Percentiles rank a stretch among this genome's conserved stretches.
phyloP scores from a whole-genome alignment of 192 early-diverging fungal genomes.

The Bifiguratus adelaidae region DNA sequence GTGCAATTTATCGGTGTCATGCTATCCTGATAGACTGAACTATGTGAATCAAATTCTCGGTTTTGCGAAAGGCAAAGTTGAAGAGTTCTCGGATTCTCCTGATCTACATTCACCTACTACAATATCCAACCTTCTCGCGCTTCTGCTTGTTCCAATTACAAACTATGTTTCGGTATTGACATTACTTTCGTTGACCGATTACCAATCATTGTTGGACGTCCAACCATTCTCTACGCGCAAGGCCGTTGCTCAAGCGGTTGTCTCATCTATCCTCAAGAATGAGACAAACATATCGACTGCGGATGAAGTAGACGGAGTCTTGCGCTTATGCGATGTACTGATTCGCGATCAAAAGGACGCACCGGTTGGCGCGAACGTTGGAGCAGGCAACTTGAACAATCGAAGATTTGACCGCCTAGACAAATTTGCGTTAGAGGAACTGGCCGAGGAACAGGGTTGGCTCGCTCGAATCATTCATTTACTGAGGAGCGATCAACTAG shows the following conservation, averaged over 20 bases:
- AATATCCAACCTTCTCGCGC: slow-evolving; percentile 61
- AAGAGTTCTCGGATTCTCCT: slow-evolving; percentile 47
- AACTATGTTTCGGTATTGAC: slow-evolving; percentile 61
- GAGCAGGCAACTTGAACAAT: slow-evolving; percentile 13
- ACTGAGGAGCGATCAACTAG: slow-evolving; percentile 56
- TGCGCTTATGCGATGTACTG: slow-evolving; percentile 74
- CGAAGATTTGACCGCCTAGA: slow-evolving; percentile 20
- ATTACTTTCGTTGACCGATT: slow-evolving; percentile 64
- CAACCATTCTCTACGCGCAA: slow-evolving; percentile 79
- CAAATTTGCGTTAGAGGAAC: slow-evolving; percentile 87
- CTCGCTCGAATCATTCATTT: slow-evolving; percentile 74
- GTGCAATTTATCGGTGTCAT: slow-evolving; percentile 83
- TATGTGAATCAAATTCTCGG: slow-evolving; percentile 88
- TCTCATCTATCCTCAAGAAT: slow-evolving; percentile 58
- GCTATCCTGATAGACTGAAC: slow-evolving; percentile 78
- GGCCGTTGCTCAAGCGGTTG: slow-evolving; percentile 69
- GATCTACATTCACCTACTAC: slow-evolving; percentile 64
- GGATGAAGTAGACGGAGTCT: slow-evolving; percentile 67
- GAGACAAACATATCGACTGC: slow-evolving; percentile 52
- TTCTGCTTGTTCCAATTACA: slow-evolving; percentile 75
- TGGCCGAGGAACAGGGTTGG: slow-evolving; percentile 86
- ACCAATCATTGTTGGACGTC: slow-evolving; percentile 70
- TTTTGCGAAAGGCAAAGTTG: slow-evolving; percentile 73
- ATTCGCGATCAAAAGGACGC: slow-evolving; percentile 75
- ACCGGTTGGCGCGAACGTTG: slow-evolving; percentile 23